Base-by-base conservation (phyloP, 1,284 basidiomycete species). In the Ustilago bromivora region DNA sequence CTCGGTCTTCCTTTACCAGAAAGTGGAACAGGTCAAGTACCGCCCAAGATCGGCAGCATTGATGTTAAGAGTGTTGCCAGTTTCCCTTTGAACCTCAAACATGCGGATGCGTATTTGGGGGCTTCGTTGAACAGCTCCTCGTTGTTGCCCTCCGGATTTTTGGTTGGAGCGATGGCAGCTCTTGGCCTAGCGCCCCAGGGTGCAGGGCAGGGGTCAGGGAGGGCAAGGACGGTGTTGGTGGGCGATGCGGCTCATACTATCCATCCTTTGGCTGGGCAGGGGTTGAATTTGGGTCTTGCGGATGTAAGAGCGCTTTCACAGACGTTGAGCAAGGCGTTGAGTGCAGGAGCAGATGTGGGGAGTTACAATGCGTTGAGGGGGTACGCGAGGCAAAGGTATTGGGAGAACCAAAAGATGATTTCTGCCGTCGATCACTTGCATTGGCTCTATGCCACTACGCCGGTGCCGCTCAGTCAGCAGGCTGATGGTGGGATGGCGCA, bases 201-300 rank as follows among this genome's bases (percentile, higher is more conserved):
- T 4, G 82, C 76, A 15, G 79, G 69, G 3, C 81, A 78, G 36
- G 77, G 76, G 13, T 56, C 31, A 0, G 74, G 84, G 38, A 89
- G 90, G 1, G 88, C 88, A 0, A 90, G 96, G 3, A 96, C 93
- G 0, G 95, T 92, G 1, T 90, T 99, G 3, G 91, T 99, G 1
- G 97, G 97, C 5, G 97, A 99, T 87, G 96, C 97, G 1, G 96
- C 96, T 15, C 97, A 99, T 84, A 94, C 94, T 0, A 90, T 95
- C 5, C 97, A 99, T 84, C 97, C 97, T 0, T 90, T 99, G n/a
- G 96, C 96, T 0, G 97, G 97, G 1, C 97, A 99, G 85, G 97
- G 96, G 0, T 88, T 99, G 49, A 99, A 99, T 86, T 88, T 96
- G 81, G 97, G 96, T 19, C 88, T 99, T 17, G 93, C 90, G 2